Base-by-base conservation (phyloP, 495 filamentous ascomycete genomes). In the Endocarpon pusillum region DNA sequence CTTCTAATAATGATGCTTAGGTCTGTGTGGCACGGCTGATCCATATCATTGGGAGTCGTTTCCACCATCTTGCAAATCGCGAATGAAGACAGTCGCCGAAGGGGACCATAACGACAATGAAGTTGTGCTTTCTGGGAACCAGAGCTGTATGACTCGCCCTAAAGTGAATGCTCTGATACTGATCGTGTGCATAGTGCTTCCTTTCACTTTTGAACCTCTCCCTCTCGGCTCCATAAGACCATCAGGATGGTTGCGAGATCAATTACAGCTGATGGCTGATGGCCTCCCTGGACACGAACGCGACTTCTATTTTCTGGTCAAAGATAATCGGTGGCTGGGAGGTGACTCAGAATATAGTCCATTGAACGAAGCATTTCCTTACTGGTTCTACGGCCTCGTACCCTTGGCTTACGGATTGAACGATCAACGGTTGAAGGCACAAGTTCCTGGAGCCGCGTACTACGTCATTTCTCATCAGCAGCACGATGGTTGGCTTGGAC, bases 361-460 rank as follows among this genome's bases (percentile, higher is more conserved):
- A 4, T 53, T 77, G 2, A 59, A 73, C 36, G 73, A 79, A 49
- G 63, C 61, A 0, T 57, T 66, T 2, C 71, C 72, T 1, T 78
- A 79, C 44, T 79, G 72, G 74, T 64, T 74, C 37, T 77, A 77
- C 41, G 66, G 66, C 16, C 51, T 77, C 3, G 74, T 79, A 2
- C 70, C 73, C 9, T 56, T 77, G n/a, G 69, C 74, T 10, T 77
- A 67, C 42, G 51, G 52, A 0, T 46, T 73, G 9, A 54, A 71
- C 32, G 64, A 78, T 42, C 37, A 49, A 1, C 44, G 66, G 11
- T 47, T 77, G n/a, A 71, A 72, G 42, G 41, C 22, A 1, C 71
- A 79, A 37, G 62, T 71, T 4, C 53, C 62, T 18, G 35, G 52
- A 9, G 55, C 59, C 23, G 40, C 65, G 14, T 54, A 66, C 32